Evolutionary conservation across 805 yeast species (phyloP).

Genomic region (Pichia phayaonensis): DNA sequence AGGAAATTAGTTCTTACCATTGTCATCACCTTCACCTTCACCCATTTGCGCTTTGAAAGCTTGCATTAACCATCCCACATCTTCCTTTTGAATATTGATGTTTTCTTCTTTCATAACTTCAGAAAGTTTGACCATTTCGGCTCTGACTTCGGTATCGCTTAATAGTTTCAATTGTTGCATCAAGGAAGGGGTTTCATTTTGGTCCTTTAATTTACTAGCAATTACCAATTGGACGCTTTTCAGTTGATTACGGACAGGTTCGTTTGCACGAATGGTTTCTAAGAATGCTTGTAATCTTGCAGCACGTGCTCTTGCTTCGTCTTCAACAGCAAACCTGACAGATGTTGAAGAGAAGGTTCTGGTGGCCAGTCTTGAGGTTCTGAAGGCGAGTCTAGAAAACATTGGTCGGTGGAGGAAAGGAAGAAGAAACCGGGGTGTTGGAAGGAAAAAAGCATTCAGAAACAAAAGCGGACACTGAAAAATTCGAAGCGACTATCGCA

Average conservation of each 20-base stretch:
- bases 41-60: constrained; percentile 16
- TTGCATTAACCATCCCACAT: constrained; percentile 20
- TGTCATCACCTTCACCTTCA: neutral
- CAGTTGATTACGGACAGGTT: constrained; percentile 1
- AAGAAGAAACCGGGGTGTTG: neutral
- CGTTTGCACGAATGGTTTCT: constrained; percentile 3
- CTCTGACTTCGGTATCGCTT: constrained; percentile 23
- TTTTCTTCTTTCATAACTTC: constrained; percentile 18
- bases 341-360: neutral
- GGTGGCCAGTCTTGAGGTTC: neutral
- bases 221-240: constrained; percentile 6
- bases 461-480: too few relatives aligned
- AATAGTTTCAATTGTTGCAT: constrained; percentile 24
- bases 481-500: too few relatives aligned
- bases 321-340: neutral
- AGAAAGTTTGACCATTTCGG: constrained; percentile 17
- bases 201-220: constrained; percentile 7
- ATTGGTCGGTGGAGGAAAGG: neutral
- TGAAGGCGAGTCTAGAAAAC: neutral
- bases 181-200: constrained; percentile 11
- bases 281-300: constrained; percentile 3
- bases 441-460: too few relatives aligned
- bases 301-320: constrained; percentile 4
- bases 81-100: constrained; percentile 20
- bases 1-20: neutral